Evolutionary conservation across 2,329 filamentous ascomycete species (phyloP).

Genomic region (Cordyceps farinosa): DNA sequence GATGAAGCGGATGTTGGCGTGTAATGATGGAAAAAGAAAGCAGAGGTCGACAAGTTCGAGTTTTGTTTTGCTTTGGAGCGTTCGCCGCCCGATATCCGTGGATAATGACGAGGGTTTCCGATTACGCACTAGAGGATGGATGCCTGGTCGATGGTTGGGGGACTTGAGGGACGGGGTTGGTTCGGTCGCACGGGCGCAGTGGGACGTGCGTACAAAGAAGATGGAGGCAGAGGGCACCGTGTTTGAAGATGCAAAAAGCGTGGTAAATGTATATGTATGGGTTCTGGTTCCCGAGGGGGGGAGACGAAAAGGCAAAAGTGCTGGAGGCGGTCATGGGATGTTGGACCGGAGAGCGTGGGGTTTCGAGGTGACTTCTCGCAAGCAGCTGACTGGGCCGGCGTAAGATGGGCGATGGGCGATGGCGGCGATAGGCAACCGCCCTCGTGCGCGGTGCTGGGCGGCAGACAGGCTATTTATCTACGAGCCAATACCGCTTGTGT

Average conservation of each 20-base stretch:
- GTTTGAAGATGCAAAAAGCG: not conserved
- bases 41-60: too few species aligned
- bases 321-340: conserved; percentile 6
- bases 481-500: too few species aligned
- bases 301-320: not conserved
- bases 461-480: not conserved
- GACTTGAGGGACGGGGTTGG: not conserved
- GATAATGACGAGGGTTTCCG: not conserved
- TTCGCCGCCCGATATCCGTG: not conserved
- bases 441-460: not conserved
- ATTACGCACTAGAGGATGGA: not conserved
- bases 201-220: not conserved
- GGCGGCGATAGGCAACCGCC: conserved; percentile 4
- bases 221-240: not conserved
- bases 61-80: not conserved
- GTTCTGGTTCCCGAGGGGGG: not conserved
- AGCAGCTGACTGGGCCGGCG: conserved; percentile 1
- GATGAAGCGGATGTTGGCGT: not conserved
- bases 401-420: too few species aligned
- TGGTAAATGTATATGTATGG: not conserved
- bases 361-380: not conserved
- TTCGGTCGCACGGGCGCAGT: not conserved
- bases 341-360: conserved; percentile 1
- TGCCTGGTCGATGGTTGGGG: not conserved
- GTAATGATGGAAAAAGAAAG: not conserved